Conservation (phyloP, 371 early-diverging fungal genomes). For the Paramicrosporidium saccamoebae region DNA sequence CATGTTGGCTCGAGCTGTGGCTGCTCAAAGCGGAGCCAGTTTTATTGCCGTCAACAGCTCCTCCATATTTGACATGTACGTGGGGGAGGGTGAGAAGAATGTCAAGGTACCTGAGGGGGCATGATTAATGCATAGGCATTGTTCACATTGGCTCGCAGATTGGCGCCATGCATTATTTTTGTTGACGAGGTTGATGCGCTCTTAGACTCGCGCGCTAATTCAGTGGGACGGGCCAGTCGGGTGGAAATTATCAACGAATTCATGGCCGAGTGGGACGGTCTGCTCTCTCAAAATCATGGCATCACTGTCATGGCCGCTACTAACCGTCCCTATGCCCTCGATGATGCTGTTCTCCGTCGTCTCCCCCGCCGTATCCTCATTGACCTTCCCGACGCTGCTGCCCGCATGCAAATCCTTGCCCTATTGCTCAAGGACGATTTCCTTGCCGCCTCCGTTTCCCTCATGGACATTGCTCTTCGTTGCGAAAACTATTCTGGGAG, state of each 20-base stretch:
- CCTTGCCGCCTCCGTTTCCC: constrained; percentile 11
- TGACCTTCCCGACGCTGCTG: constrained; percentile 53
- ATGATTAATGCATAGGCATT: constrained; percentile 20
- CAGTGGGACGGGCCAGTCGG: constrained; percentile 12
- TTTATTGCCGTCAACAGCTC: constrained; percentile 77
- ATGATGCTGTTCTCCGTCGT: constrained; percentile 84
- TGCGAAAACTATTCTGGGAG: constrained; percentile 70
- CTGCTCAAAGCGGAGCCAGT: constrained; percentile 67
- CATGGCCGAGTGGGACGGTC: constrained; percentile 90
- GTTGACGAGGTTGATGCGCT: constrained; percentile 93
- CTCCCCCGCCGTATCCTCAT: constrained; percentile 81
- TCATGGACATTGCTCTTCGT: constrained; percentile 18
- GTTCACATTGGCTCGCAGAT: constrained; percentile 77
- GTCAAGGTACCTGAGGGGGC: constrained; percentile 11
- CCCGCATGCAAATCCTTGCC: constrained; percentile 37
- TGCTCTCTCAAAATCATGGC: constrained; percentile 28
- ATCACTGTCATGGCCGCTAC: constrained; percentile 76
- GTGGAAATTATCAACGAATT: constrained; percentile 79
- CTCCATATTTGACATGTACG: constrained; percentile 78
- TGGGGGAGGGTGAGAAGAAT: constrained; percentile 93
- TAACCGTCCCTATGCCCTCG: constrained; percentile 88
- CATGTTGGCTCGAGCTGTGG: constrained; percentile 78
- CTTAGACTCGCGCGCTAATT: constrained; percentile 42
- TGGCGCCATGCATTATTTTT: constrained; percentile 85
- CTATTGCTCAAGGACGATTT: constrained; percentile 40